A percentile compares a stretch with the other conserved stretches of the same genome.
phyloP scores from a whole-genome alignment of 371 early-diverging fungal genomes.

The Conidiobolus incongruus region DNA sequence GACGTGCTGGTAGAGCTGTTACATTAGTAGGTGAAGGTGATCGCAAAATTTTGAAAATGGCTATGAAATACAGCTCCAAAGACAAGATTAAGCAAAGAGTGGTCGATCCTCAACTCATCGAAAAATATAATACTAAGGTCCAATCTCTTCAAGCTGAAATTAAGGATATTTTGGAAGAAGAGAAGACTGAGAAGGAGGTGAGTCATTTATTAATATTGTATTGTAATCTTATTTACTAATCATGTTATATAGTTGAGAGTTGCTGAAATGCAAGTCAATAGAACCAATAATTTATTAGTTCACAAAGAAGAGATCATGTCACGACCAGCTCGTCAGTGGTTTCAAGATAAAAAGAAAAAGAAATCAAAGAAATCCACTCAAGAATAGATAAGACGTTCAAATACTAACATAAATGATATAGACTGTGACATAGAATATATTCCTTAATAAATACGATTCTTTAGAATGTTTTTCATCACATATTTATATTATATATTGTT shows the following conservation, averaged over 20 bases:
- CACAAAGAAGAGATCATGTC: constrained; percentile 69
- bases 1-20: constrained; percentile 62
- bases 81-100: constrained; percentile 65
- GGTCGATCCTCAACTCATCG: constrained; percentile 47
- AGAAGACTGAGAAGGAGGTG: constrained; percentile 53
- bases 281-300: constrained; percentile 61
- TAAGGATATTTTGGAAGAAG: constrained; percentile 55
- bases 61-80: constrained; percentile 55
- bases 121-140: constrained; percentile 43
- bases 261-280: constrained; percentile 77
- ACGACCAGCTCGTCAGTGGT: constrained; percentile 88
- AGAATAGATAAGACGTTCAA: too few species aligned
- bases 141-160: constrained; percentile 37
- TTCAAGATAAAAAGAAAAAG: constrained; percentile 48
- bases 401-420: too few species aligned
- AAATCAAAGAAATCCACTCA: too few species aligned
- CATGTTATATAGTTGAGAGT: constrained; percentile 16
- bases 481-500: too few species aligned
- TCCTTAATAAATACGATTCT: too few species aligned
- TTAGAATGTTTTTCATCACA: too few species aligned
- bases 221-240: too few species aligned
- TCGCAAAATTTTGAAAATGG: constrained; percentile 79
- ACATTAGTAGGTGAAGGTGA: constrained; percentile 81
- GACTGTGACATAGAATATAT: too few species aligned
- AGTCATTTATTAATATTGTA: neutral